Evolutionary conservation across 768 basidiomycete genomes (phyloP).

Genomic region (Mycena latifolia): DNA sequence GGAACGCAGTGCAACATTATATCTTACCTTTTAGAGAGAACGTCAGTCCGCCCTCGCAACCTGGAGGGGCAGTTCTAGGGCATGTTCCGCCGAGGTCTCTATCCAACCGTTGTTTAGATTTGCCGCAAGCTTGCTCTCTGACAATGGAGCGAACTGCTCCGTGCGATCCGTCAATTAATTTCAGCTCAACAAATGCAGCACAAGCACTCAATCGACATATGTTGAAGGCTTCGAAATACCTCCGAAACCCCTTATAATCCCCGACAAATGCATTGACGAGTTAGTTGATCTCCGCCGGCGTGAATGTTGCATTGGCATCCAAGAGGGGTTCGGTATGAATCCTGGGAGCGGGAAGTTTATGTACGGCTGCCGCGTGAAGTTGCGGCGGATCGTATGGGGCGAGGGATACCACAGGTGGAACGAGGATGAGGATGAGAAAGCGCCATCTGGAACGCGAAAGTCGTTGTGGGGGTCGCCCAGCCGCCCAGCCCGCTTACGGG

Average conservation of each 20-base stretch:
- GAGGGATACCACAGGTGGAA: constrained; percentile 46
- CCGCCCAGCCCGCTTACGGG: constrained; percentile 38
- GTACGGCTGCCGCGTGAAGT: constrained; percentile 48
- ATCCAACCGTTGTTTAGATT: neutral
- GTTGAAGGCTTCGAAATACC: constrained; percentile 44
- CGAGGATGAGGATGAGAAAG: constrained; percentile 35
- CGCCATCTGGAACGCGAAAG: constrained; percentile 42
- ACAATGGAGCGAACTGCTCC: constrained; percentile 45
- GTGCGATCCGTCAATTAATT: constrained; percentile 44
- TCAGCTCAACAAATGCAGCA: neutral
- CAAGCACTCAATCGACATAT: constrained; percentile 21
- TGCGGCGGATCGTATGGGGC: constrained; percentile 48
- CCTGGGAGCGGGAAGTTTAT: constrained; percentile 20
- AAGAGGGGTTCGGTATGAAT: constrained; percentile 34
- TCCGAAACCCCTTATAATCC: constrained; percentile 49
- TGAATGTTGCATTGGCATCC: constrained; percentile 46
- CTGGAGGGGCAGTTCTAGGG: constrained; percentile 39
- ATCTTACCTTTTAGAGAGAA: constrained; percentile 48
- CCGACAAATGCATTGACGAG: constrained; percentile 45
- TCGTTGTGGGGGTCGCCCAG: constrained; percentile 38
- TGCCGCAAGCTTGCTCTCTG: constrained; percentile 38
- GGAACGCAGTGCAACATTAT: too few relatives aligned
- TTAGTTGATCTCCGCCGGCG: constrained; percentile 37
- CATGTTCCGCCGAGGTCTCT: constrained; percentile 48
- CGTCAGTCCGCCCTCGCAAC: constrained; percentile 43